Evolutionary conservation across 345 rosid species (phyloP).

Genomic region (Murraya paniculata): DNA sequence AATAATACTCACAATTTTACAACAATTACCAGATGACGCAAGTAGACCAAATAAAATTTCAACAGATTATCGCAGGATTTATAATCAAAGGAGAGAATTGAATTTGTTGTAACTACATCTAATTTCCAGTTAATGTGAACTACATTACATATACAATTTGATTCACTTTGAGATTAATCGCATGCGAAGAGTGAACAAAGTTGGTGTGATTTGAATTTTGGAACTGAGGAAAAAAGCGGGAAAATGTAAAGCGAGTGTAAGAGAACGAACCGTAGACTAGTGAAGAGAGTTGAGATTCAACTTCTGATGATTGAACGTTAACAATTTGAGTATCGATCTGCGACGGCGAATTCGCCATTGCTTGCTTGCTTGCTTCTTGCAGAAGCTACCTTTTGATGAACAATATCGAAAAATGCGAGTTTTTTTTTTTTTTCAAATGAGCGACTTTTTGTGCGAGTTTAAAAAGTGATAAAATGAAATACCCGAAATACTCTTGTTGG

Average conservation of each 20-base stretch:
- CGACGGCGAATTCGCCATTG: conserved; percentile 56
- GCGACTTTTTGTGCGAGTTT: not conserved
- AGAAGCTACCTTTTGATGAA: not conserved
- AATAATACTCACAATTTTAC: not conserved
- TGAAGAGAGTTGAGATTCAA: conserved; percentile 67
- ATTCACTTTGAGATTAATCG: not conserved
- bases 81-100: not conserved
- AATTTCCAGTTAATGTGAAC: not conserved
- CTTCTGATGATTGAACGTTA: conserved; percentile 29
- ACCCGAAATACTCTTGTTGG: not conserved
- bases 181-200: not conserved
- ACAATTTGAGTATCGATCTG: conserved; percentile 31
- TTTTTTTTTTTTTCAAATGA: not conserved
- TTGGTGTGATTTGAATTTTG: not conserved
- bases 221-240: not conserved
- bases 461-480: not conserved
- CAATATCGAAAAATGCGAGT: not conserved
- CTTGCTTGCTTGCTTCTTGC: not conserved
- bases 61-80: not conserved
- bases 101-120: too few species aligned
- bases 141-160: not conserved
- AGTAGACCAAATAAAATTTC: not conserved
- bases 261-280: conserved; percentile 56
- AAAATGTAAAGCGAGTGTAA: not conserved
- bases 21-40: too few species aligned